Evolutionary conservation across 2,329 filamentous ascomycete species (phyloP).

Genomic region (Fusarium nisikadoi): DNA sequence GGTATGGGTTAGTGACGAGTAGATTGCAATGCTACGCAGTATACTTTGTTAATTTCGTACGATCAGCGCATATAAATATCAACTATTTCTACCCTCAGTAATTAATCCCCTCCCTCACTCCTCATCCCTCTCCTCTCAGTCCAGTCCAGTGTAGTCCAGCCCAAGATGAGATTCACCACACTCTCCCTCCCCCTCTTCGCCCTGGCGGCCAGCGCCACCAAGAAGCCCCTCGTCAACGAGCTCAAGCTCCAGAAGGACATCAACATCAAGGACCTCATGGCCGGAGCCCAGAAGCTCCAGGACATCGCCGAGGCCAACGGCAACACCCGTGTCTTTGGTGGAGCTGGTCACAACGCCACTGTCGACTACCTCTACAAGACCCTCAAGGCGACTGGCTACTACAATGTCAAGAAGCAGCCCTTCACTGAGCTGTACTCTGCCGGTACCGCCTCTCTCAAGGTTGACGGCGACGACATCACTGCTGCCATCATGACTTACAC

Average conservation of each 20-base stretch:
- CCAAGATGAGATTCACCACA: conserved; percentile 41
- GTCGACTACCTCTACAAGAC: conserved; percentile 57
- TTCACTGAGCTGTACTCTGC: conserved; percentile 54
- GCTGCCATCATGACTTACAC: conserved; percentile 59
- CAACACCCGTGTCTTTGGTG: conserved; percentile 57
- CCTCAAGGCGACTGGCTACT: conserved; percentile 53
- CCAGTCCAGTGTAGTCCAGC: not conserved
- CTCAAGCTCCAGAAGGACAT: conserved; percentile 53
- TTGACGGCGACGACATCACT: conserved; percentile 45
- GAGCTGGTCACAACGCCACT: conserved; percentile 58
- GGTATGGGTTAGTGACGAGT: not conserved
- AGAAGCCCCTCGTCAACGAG: conserved; percentile 51
- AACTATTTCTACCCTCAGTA: not conserved
- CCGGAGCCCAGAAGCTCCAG: conserved; percentile 57
- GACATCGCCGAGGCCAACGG: conserved; percentile 55
- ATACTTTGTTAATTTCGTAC: not conserved
- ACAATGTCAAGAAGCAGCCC: conserved; percentile 57
- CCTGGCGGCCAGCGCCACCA: conserved; percentile 42
- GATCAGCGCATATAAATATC: conserved; percentile 23
- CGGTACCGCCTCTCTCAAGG: conserved; percentile 46
- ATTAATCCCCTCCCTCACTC: not conserved
- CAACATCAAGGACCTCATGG: conserved; percentile 54
- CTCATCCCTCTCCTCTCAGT: conserved; percentile 11
- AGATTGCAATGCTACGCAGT: not conserved
- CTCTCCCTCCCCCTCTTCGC: conserved; percentile 39